Evolutionary conservation across 2,329 filamentous ascomycete species (phyloP).

Genomic region (Sporothrix phasma): DNA sequence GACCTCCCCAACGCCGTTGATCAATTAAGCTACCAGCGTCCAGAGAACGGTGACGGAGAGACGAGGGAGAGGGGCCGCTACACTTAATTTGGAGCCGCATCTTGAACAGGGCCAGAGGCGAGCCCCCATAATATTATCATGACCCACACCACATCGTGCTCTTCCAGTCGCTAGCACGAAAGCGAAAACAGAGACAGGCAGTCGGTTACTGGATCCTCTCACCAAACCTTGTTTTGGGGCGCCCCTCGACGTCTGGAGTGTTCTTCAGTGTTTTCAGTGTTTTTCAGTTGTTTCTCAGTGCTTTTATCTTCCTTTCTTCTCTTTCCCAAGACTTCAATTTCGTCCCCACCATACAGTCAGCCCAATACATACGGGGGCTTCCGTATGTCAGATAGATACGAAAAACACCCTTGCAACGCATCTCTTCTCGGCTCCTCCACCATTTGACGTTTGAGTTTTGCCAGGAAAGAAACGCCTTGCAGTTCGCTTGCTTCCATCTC

Average conservation of each 20-base stretch:
- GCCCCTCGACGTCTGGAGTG: not conserved
- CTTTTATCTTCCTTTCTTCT: too few relatives aligned
- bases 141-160: not conserved
- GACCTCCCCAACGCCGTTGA: not conserved
- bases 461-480: too few relatives aligned
- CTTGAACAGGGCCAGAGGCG: not conserved
- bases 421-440: too few relatives aligned
- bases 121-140: not conserved
- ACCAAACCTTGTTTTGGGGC: not conserved
- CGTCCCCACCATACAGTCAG: too few relatives aligned
- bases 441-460: too few relatives aligned
- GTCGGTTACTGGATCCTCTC: not conserved
- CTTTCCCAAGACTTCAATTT: not conserved
- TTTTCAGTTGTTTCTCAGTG: too few relatives aligned
- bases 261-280: not conserved
- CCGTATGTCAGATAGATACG: too few relatives aligned
- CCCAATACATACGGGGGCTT: too few relatives aligned
- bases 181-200: not conserved
- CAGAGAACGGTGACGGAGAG: not conserved
- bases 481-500: not conserved
- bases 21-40: slow-evolving; percentile 1
- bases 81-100: slow-evolving; percentile 3
- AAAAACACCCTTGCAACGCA: too few relatives aligned
- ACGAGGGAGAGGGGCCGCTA: not conserved
- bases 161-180: not conserved